Evolutionary conservation across 176 grass and related monocot species (phyloP), one percentile per base, ranked within the genome.

Genomic region (Stipa capillata): DNA sequence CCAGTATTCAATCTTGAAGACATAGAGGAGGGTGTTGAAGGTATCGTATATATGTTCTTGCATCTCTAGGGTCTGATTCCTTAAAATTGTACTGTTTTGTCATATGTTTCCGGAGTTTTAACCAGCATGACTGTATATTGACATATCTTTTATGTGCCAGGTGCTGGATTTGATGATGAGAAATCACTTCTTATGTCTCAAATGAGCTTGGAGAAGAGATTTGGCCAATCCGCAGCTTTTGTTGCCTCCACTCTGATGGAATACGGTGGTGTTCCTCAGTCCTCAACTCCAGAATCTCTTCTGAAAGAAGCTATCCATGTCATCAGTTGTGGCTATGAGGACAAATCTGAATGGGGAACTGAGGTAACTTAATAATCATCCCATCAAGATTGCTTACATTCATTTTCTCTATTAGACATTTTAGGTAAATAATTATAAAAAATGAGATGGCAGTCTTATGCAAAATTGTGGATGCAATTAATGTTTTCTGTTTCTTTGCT

Each of bases 241-340:
- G 92, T 99, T 74, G 92, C 96, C 69, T 99, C 96, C 20, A 99
- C 96, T 61, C 81, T 99, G 73, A 99, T 99, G 96, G 96, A 99
- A 87, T 88, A 94, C 87, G 96, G 96, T 73, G 96, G 96, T 17
- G 96, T 99, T 89, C 96, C 96, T 91, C 96, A 99, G 60, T 99
- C 96, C 21, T 88, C 96, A 78, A 99, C 92, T 81, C 96, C 96
- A 44, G 96, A 99, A 67, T 99, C 97, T 82, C 97, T 99, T 82
- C 48, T 99, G 74, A 99, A 99, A 79, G 97, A 99, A 93, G 97
- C 97, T 65, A 99, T 99, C 47, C 97, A 99, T 94, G 97, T 99
- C 59, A 99, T 99, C 36, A 96, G 92, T 74, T 99, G 97, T 78
- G 97, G 97, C 71, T 99, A 99, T 6, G 97, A 99, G 86, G 97